phyloP scores from a whole-genome alignment of 306 rosid genomes.

The Vigna hirtella region DNA sequence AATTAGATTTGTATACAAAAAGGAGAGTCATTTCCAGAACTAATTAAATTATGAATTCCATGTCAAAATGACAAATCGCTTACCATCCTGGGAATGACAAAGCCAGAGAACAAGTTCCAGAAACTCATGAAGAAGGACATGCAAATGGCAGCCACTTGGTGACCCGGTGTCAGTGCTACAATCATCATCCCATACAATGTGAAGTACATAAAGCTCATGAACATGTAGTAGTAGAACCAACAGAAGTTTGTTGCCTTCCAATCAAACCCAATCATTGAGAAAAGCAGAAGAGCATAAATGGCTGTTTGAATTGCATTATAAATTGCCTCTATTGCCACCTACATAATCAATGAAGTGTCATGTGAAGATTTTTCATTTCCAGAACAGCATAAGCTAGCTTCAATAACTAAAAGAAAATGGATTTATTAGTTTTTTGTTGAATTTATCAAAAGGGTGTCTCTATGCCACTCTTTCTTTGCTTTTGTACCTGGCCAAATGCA shows the following conservation, averaged over 20 bases:
- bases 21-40: not conserved
- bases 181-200: conserved; percentile 87
- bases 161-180: conserved; percentile 75
- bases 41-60: not conserved
- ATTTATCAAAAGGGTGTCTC: not conserved
- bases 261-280: conserved; percentile 67
- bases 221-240: conserved; percentile 75
- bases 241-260: conserved; percentile 65
- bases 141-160: conserved; percentile 67
- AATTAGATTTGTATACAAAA: conserved; percentile 21
- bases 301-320: conserved; percentile 66
- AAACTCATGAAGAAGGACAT: conserved; percentile 73
- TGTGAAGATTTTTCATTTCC: not conserved
- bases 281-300: conserved; percentile 58
- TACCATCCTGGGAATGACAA: conserved; percentile 60
- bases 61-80: conserved; percentile 34
- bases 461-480: not conserved
- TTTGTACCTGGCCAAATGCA: conserved; percentile 53
- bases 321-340: conserved; percentile 78
- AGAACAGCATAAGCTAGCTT: not conserved
- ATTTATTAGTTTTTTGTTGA: not conserved
- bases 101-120: conserved; percentile 78
- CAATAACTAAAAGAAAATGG: not conserved
- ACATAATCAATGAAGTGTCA: conserved; percentile 38
- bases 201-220: conserved; percentile 73